Conservation (phyloP, 2,329 filamentous ascomycete species). For the Pseudofabraea citricarpa region DNA sequence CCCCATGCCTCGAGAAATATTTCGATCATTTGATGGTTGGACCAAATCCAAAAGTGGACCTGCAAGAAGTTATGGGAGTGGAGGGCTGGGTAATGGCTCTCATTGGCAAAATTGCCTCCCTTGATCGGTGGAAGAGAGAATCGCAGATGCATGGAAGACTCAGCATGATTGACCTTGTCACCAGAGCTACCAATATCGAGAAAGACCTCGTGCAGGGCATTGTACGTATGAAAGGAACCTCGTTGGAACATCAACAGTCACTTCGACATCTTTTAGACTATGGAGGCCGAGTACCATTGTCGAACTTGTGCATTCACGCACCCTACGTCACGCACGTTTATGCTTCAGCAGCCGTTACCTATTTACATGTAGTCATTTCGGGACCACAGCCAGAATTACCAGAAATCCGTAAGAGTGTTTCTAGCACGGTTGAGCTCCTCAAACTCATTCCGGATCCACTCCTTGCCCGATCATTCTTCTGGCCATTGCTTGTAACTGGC, state of each 20-base stretch:
- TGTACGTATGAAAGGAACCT: background rate
- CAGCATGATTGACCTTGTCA: background rate
- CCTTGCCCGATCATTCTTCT: background rate
- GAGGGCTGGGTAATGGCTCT: background rate
- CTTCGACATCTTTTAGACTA: background rate
- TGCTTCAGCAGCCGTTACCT: constrained; percentile 1
- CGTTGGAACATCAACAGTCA: background rate
- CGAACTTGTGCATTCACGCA: background rate
- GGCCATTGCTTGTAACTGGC: constrained; percentile 1
- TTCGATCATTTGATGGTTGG: background rate
- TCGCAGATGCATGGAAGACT: background rate
- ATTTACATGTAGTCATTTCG: constrained; percentile 1
- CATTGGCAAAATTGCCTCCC: background rate
- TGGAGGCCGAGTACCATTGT: background rate
- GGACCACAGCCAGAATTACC: background rate
- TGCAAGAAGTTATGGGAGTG: background rate
- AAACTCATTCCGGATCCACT: background rate
- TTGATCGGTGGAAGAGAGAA: constrained; percentile 1
- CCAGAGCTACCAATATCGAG: background rate
- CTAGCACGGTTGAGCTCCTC: background rate
- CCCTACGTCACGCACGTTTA: background rate
- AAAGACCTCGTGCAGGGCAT: background rate
- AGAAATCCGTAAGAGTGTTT: background rate
- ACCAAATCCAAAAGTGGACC: background rate
- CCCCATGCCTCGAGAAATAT: background rate